Conservation (phyloP, 257 asterid species). For the Cordia subcordata region DNA sequence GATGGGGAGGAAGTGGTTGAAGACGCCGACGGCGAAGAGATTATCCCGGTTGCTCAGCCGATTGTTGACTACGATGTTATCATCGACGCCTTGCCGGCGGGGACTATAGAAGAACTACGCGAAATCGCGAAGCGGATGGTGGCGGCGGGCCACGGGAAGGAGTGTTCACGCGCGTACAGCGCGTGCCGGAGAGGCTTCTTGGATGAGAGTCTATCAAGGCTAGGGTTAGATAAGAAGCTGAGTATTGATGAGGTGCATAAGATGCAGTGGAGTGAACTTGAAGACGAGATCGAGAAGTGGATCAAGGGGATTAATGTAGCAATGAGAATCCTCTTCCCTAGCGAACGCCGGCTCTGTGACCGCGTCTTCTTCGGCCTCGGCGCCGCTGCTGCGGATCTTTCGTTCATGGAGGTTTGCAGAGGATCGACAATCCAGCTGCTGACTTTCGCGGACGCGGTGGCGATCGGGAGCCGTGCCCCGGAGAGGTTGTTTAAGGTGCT, state of each 20-base stretch:
- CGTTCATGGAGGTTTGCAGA: slow-evolving; percentile 95
- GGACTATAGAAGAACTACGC: slow-evolving; percentile 64
- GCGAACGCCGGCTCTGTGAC: slow-evolving; percentile 88
- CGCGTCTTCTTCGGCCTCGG: slow-evolving; percentile 66
- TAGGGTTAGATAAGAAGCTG: slow-evolving; percentile 67
- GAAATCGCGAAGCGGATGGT: slow-evolving; percentile 90
- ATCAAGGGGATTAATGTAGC: slow-evolving; percentile 74
- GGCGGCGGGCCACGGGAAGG: slow-evolving; percentile 83
- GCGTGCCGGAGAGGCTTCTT: slow-evolving; percentile 72
- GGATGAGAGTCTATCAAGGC: slow-evolving; percentile 89
- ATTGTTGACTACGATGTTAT: slow-evolving; percentile 65
- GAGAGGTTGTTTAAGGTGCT: slow-evolving; percentile 88
- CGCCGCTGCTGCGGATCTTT: slow-evolving; percentile 66
- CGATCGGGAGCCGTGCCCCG: slow-evolving; percentile 89
- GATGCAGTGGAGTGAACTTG: slow-evolving; percentile 85
- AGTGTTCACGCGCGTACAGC: slow-evolving; percentile 87
- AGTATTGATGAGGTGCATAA: slow-evolving; percentile 85
- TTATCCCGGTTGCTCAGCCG: slow-evolving; percentile 83
- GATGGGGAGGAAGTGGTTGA: background rate
- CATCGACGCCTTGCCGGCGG: slow-evolving; percentile 81
- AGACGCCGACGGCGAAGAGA: slow-evolving; percentile 23
- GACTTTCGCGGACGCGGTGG: slow-evolving; percentile 88
- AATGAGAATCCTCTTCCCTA: slow-evolving; percentile 71
- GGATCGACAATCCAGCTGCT: slow-evolving; percentile 77
- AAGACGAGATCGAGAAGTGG: slow-evolving; percentile 94